phyloP scores from a whole-genome alignment of 331 rosid species.

The Quercus phellos region DNA sequence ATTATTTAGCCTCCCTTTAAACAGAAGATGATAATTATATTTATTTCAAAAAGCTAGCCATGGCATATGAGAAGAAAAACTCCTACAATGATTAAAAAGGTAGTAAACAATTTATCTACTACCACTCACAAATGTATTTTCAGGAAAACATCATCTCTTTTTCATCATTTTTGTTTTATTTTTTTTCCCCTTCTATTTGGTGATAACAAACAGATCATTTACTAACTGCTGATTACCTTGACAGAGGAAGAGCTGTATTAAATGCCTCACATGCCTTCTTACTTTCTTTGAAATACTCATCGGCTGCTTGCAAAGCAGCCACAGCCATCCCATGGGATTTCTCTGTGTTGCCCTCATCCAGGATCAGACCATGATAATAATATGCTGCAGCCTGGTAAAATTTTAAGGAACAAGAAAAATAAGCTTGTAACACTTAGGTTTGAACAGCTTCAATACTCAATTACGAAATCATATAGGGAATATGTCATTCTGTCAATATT shows the following conservation, averaged over 20 bases:
- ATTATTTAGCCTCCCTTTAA: background rate
- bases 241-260: conserved; percentile 65
- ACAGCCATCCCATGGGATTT: conserved; percentile 98
- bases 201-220: background rate
- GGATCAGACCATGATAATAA: conserved; percentile 94
- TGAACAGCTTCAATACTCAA: conserved; percentile 6
- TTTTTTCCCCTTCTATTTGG: background rate
- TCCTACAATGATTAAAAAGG: background rate
- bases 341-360: conserved; percentile 97
- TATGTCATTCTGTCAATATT: background rate
- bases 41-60: background rate
- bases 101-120: background rate
- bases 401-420: conserved; percentile 14
- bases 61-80: background rate
- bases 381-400: conserved; percentile 83
- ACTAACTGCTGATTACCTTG: conserved; percentile 46
- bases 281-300: conserved; percentile 91
- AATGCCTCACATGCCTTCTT: conserved; percentile 76
- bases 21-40: background rate
- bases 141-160: background rate
- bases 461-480: background rate
- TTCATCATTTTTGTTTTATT: background rate
- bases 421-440: conserved; percentile 12
- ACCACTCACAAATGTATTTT: background rate
- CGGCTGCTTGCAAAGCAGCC: conserved; percentile 98